Base-by-base conservation (phyloP, 306 rosid genomes). In the Begonia peltatifolia region DNA sequence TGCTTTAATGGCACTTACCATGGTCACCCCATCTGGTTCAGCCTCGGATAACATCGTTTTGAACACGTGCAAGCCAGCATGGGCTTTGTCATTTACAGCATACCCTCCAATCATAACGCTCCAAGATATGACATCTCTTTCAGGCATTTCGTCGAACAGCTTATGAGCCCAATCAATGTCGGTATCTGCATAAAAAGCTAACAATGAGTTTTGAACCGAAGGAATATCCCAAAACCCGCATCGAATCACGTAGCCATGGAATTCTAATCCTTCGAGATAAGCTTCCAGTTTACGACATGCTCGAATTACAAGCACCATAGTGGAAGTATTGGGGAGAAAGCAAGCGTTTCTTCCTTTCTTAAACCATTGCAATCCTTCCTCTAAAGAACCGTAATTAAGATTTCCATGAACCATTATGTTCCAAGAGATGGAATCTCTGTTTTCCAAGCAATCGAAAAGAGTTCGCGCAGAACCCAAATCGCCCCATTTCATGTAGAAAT, bases 61-160 rank as follows among this genome's bases (percentile, higher is more conserved):
- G 57, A 73, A 73, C 60, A 70, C 42, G 59, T 25, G 46, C 49
- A 77, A 9, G 17, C 76, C 76, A 57, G 46, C 23, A 20, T 46
- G 53, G n/a, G 79, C 64, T 36, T 69, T 58, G 55, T 41, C 67
- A 52, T 56, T 17, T 30, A 47, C 60, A 52, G 60, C 76, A 35
- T 63, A 70, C 36, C 83, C 76, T 15, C 71, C 58, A 9, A 59
- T 77, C 71, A 77, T 54, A 41, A 61, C 69, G 57, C 83, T 73
- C 79, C 74, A 77, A 47, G 83, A 65, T 46, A 77, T 42, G 13
- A 66, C 58, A 48, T 77, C 79, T 67, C 68, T 73, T 2, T 50
- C 69, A 42, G 38, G 12, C 69, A 67, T 77, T 73, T 73, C 76
- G 35, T 73, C 83, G 36, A 77, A 70, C 74, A 77, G 2, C 14